Evolutionary conservation across 495 filamentous ascomycete species (phyloP).

Genomic region (Evernia prunastri): DNA sequence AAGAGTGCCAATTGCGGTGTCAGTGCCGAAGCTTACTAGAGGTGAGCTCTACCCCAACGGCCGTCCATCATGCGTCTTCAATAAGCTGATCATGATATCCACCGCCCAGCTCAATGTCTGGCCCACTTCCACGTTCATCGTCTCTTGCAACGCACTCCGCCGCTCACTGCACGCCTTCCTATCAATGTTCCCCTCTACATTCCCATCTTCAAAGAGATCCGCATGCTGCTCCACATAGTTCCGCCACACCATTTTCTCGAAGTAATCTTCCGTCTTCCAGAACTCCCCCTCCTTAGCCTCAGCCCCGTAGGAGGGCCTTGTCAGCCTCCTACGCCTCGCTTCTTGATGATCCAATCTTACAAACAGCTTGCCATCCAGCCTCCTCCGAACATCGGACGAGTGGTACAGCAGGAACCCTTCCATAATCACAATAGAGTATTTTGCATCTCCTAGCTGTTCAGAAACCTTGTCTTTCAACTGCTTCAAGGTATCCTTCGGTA

Average conservation of each 20-base stretch:
- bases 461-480: background rate
- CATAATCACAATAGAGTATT: background rate
- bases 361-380: background rate
- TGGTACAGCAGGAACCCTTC: background rate
- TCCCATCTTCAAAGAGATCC: background rate
- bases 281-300: background rate
- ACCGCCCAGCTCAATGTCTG: conserved; percentile 5
- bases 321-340: background rate
- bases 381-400: background rate
- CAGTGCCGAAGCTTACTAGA: background rate
- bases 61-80: no score
- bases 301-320: background rate
- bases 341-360: background rate
- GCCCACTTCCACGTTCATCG: background rate
- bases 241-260: background rate
- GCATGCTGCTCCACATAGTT: background rate
- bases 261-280: background rate
- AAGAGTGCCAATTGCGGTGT: background rate
- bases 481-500: background rate
- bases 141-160: background rate
- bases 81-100: conserved; percentile 11
- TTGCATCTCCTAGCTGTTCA: background rate
- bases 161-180: background rate
- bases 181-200: background rate
- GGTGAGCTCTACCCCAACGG: background rate